Evolutionary conservation across 2,329 filamentous ascomycete genomes (phyloP).

Genomic region (Stemphylium lycopersici): DNA sequence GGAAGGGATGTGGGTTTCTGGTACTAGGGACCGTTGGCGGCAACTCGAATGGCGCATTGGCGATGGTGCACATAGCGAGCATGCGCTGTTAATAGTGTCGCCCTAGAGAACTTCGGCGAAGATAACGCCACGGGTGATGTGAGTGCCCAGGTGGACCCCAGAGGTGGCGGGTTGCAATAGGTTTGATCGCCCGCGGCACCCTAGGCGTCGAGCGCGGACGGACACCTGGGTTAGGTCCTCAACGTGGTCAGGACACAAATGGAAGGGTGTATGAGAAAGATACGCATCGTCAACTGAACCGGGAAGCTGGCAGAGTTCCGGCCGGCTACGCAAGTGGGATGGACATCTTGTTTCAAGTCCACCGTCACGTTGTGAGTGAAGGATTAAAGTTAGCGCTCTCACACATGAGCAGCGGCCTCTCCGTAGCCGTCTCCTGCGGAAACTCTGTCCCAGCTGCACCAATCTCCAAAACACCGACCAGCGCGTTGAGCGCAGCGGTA

Average conservation of each 20-base stretch:
- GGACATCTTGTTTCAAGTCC: conserved; percentile 8
- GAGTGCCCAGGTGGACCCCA: conserved; percentile 17
- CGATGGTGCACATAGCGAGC: conserved; percentile 3
- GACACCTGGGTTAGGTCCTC: conserved; percentile 13
- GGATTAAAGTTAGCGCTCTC: neutral
- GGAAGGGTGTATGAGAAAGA: conserved; percentile 4
- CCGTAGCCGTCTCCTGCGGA: neutral
- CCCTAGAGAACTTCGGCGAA: conserved; percentile 22
- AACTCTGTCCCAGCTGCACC: neutral
- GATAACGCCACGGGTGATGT: conserved; percentile 13
- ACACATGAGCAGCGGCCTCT: conserved; percentile 6
- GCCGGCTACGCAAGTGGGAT: conserved; percentile 15
- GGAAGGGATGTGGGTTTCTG: conserved; percentile 18
- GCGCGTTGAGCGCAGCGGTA: neutral
- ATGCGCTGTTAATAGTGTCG: conserved; percentile 6
- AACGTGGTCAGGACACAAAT: conserved; percentile 8
- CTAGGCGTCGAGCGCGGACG: conserved; percentile 21
- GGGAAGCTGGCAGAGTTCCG: conserved; percentile 1
- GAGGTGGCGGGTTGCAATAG: conserved; percentile 18
- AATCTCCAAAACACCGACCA: conserved; percentile 3
- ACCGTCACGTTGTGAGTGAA: conserved; percentile 9
- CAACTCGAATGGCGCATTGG: conserved; percentile 13
- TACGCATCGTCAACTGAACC: neutral
- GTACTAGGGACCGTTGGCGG: conserved; percentile 29
- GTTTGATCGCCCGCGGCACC: conserved; percentile 12